Percentiles rank a stretch among this genome's conserved stretches.
Conservation (phyloP, 495 filamentous ascomycete species). For the Tuber umbilicatum region DNA sequence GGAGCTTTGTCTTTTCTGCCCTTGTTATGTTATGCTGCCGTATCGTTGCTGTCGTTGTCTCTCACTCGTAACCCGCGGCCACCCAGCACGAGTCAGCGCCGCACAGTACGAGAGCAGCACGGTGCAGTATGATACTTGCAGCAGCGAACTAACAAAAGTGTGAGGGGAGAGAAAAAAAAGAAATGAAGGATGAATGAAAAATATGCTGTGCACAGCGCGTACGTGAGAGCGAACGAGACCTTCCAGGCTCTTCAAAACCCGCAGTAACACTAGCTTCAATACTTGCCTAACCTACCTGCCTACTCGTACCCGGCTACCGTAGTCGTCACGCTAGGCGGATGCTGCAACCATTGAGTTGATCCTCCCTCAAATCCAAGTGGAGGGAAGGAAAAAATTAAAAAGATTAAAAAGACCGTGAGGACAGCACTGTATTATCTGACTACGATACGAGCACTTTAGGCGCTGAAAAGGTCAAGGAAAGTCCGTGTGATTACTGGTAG, state of each 20-base stretch:
- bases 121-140: background rate
- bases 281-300: background rate
- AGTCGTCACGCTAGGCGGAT: background rate
- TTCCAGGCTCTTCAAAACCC: background rate
- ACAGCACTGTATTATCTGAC: background rate
- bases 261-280: background rate
- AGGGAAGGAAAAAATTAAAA: background rate
- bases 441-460: background rate
- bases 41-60: background rate
- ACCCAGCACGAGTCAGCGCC: background rate
- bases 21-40: background rate
- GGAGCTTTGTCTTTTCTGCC: conserved; percentile 6
- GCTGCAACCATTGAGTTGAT: background rate
- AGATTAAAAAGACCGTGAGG: background rate
- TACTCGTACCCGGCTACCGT: background rate
- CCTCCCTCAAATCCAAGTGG: background rate
- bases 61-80: background rate
- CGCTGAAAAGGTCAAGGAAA: background rate
- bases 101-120: background rate
- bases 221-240: background rate
- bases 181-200: background rate
- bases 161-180: background rate
- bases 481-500: background rate
- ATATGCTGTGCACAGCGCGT: background rate
- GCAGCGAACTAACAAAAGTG: background rate